Base-by-base conservation (phyloP, 139 green algal species). In the Chlorokybus atmophyticus region DNA sequence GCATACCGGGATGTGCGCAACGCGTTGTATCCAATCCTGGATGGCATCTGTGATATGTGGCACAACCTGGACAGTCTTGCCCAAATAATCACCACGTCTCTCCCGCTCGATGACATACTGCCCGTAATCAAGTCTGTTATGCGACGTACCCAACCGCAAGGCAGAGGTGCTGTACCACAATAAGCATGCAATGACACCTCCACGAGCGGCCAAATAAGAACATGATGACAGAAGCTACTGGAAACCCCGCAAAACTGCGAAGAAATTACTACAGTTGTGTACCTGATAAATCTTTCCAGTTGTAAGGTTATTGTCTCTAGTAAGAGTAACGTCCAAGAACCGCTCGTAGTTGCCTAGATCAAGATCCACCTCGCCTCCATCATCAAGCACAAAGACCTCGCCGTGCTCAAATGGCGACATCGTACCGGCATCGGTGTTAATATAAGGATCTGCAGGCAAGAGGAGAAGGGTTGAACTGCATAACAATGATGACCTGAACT, bases 331-430 rank as follows among this genome's bases (percentile, higher is more conserved):
- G 74, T 97, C 92, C 30, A 98, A 47, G 65, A 99, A 99, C 31
- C 92, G 80, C 74, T 99, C 92, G 60, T 99, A 99, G 68, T 99
- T 99, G 30, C 92, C 92, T 29, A 99, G 70, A 66, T 99, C 92
- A 32, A 99, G 68, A 64, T 99, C 92, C 8, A 64, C 85, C 82
- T 97, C 90, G 48, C 90, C 90, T 31, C 90, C 90, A 53, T 98
- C 91, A 62, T 98, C 91, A 29, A 97, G 76, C 38, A 98, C 91
- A 66, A 96, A 98, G 40, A 97, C 91, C 68, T 98, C 91, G 27
- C 92, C 92, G 62, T 99, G 92, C 77, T 99, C 92, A 69, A 98
- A 98, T 1, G 92, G 92, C 1, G 86, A 95, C 92, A 99, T 99
- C 2, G 92, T 99, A 23, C 92, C 92, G 29, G 92, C 92, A 72